phyloP scores from a whole-genome alignment of 345 rosid genomes.

The Limnanthes douglasii region DNA sequence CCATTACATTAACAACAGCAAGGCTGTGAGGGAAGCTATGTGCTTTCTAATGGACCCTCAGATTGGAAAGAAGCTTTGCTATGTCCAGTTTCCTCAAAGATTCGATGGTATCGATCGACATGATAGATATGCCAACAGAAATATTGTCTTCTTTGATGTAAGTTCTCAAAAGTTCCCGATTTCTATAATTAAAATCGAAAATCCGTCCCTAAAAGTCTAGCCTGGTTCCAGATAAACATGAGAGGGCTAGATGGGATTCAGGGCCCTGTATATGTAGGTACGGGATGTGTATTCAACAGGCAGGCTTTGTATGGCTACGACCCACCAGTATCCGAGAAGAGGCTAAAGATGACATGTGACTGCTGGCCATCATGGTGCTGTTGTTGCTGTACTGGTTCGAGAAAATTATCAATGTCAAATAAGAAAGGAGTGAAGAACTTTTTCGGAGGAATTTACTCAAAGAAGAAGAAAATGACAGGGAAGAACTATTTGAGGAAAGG shows the following conservation, averaged over 20 bases:
- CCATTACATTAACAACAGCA: conserved; percentile 88
- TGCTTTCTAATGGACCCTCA: conserved; percentile 97
- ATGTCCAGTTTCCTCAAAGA: conserved; percentile 93
- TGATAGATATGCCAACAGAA: conserved; percentile 90
- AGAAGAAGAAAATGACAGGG: conserved; percentile 60
- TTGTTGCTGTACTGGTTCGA: conserved; percentile 85
- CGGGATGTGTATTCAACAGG: conserved; percentile 91
- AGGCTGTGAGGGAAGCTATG: conserved; percentile 87
- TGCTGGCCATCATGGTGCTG: conserved; percentile 96
- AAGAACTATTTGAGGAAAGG: conserved; percentile 56
- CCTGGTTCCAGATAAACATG: conserved; percentile 61
- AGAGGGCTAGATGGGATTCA: conserved; percentile 84
- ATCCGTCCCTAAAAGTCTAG: neutral
- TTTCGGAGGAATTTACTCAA: conserved; percentile 28
- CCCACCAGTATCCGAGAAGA: conserved; percentile 77
- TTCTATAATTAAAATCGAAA: neutral
- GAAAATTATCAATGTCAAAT: conserved; percentile 44
- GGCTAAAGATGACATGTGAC: conserved; percentile 95
- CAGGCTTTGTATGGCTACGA: conserved; percentile 93
- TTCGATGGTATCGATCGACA: conserved; percentile 93
- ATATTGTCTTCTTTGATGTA: conserved; percentile 89
- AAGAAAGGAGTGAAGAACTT: conserved; percentile 53
- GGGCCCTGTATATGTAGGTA: conserved; percentile 96
- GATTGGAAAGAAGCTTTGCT: conserved; percentile 91
- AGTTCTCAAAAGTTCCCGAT: conserved; percentile 10